Evolutionary conservation across 2,329 filamentous ascomycete genomes (phyloP), one percentile per base, ranked within the genome.

Genomic region (Diplocarpon rosae): DNA sequence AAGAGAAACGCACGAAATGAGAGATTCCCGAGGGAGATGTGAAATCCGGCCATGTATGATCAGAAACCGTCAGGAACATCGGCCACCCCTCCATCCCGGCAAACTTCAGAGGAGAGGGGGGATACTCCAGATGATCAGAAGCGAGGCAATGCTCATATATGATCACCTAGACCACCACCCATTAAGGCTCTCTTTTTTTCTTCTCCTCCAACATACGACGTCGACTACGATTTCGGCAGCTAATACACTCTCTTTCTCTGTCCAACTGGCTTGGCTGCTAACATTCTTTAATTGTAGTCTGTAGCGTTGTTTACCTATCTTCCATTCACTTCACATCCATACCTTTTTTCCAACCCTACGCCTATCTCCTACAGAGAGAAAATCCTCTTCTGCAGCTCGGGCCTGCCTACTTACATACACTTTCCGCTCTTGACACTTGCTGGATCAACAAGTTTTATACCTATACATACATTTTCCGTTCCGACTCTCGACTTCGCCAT

Each of bases 221-320:
- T 59, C 54, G 52, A 62, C 52, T 59, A 60, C 56, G 49, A 45
- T 46, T 49, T 54, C 51, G 54, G 59, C 60, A 62, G 59, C 59
- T 61, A 58, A 60, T 58, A 52, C 50, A 61, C 65, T 65, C 63
- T 69, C 66, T 62, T 69, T 70, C 61, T 66, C 59, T 59, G 55
- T 60, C 69, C 68, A 69, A 71, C 69, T 69, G 70, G 69, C 63
- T 71, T 70, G 69, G 69, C 66, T 67, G 65, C 65, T 63, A 69
- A 64, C 68, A 66, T 70, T 71, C 68, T 61, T 70, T 70, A 66
- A 12, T 49, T 60, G 56, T 59, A 59, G 56, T 59, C 57, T 54
- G 54, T 55, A 58, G 43, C 48, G 49, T 56, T 56, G 42, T 56
- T 56, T 50, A 54, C 52, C 51, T 58, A 56, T 32, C 9, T 32